Conservation (phyloP, 345 rosid species). For the Linum usitatissimum region DNA sequence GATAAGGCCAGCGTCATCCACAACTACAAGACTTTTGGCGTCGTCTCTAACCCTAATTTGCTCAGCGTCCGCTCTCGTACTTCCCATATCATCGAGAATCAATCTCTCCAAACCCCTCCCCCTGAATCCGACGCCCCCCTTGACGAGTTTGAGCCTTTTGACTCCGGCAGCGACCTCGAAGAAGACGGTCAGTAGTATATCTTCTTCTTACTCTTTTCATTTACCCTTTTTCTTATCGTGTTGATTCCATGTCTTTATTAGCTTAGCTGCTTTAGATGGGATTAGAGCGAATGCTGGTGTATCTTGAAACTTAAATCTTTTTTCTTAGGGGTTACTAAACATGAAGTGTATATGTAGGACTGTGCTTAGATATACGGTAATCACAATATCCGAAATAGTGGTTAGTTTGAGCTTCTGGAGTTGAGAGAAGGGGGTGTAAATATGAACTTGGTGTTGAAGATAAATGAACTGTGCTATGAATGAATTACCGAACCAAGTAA, state of each 20-base stretch:
- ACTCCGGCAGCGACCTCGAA: constrained; percentile 85
- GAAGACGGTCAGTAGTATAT: constrained; percentile 52
- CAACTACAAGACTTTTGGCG: constrained; percentile 85
- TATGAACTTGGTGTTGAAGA: too few species aligned
- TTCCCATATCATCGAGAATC: constrained; percentile 52
- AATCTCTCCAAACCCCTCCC: constrained; percentile 57
- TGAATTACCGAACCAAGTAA: neutral
- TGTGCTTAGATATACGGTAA: too few species aligned
- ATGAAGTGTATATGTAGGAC: too few species aligned
- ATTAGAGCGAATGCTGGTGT: too few species aligned
- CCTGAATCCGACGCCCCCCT: constrained; percentile 29
- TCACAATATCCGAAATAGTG: too few species aligned
- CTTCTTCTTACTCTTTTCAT: neutral
- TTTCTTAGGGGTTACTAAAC: too few species aligned
- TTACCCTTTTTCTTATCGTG: neutral
- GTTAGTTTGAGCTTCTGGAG: too few species aligned
- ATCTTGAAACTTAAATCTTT: too few species aligned
- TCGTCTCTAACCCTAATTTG: constrained; percentile 75
- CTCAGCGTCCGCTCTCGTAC: constrained; percentile 70
- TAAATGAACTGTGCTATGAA: neutral
- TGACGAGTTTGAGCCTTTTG: constrained; percentile 43
- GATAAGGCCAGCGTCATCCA: constrained; percentile 62
- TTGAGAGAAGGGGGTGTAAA: too few species aligned
- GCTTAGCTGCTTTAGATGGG: neutral
- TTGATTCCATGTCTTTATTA: neutral